phyloP scores from a whole-genome alignment of 148 eudicot genomes.

The Dysphania ambrosioides region DNA sequence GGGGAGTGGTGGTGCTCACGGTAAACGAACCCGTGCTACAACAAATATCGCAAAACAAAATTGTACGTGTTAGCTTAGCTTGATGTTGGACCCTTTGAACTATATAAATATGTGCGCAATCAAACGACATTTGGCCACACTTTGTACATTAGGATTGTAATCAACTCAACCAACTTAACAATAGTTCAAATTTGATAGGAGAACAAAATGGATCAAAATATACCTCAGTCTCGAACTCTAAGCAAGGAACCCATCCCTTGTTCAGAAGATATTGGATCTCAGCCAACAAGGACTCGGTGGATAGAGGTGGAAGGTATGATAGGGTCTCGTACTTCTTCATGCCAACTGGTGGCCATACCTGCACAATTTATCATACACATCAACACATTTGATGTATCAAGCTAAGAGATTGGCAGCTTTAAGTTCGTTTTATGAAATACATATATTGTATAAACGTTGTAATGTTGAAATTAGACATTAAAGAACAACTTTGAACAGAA shows the following conservation, averaged over 20 bases:
- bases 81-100: no score
- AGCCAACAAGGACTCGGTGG: slow-evolving; percentile 10
- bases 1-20: slow-evolving; percentile 59
- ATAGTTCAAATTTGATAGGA: no score
- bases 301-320: slow-evolving; percentile 36
- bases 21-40: slow-evolving; percentile 46
- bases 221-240: slow-evolving; percentile 53
- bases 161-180: no score
- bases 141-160: no score
- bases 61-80: neutral
- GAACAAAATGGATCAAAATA: neutral
- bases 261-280: slow-evolving; percentile 37
- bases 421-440: no score
- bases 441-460: no score
- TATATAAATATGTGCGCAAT: no score
- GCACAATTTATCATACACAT: neutral
- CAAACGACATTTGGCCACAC: no score
- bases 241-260: slow-evolving; percentile 66
- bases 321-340: slow-evolving; percentile 40
- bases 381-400: no score
- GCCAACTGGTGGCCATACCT: slow-evolving; percentile 51
- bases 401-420: no score
- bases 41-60: neutral
- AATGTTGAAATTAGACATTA: no score
- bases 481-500: no score